Evolutionary conservation across 148 eudicot species (phyloP), one percentile per base, ranked within the genome.

Genomic region (Amaranthus cruentus): DNA sequence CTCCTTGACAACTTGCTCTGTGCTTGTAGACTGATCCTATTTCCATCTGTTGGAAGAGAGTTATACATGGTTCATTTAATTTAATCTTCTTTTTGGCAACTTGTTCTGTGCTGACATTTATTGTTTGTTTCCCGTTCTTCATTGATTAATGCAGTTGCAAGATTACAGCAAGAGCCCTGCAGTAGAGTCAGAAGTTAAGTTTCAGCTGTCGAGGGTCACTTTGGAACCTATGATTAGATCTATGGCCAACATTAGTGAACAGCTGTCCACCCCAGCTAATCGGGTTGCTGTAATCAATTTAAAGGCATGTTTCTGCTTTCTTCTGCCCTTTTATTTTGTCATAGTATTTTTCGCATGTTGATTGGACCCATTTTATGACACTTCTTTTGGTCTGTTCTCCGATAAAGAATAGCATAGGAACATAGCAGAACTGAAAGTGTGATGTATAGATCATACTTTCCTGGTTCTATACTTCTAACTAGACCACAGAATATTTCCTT

Each of bases 221-320:
- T 72, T 88, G 73, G 92, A 88, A 74, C 92, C 92, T 46, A 92
- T 90, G 97, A 81, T 91, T 74, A 93, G 81, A 83, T 93, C 98
- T 62, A 93, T 93, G 98, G 85, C 91, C 54, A 75, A 87, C 83
- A 91, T 93, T 75, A 89, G 82, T 77, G 97, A 93, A 58, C 97
- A 93, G 84, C 81, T 93, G 56, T 84, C 92, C 42, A 69, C 94
- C 60, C 89, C 95, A 5, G 95, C 87, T 75, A 93, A 89, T 54
- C 89, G 82, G 83, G 90, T 93, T 81, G 96, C 98, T 75, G 92
- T 91, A 66, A 89, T 93, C 77, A 91, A 93, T 83, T 83, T 93
- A 73, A 93, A 93, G 98, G 98, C 87, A 62, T 68, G 85, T 75
- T 9, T 67, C 4, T 71, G 61, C 63, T 10, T 47, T 55, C 2